Evolutionary conservation across 2,329 filamentous ascomycete species (phyloP).

Genomic region (Cytospora chrysosperma): DNA sequence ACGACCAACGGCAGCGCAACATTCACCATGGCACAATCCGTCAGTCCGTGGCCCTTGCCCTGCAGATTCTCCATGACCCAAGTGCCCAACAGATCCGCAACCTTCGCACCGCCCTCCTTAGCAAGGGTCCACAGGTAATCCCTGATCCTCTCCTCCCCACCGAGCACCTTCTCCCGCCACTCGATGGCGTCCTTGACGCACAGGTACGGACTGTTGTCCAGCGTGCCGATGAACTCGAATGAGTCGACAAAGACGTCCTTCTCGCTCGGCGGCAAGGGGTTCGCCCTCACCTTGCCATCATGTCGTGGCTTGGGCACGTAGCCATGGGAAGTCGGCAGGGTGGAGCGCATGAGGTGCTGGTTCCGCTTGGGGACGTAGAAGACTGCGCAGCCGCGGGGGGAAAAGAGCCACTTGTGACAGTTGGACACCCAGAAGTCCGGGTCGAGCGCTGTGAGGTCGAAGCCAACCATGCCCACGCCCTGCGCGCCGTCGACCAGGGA

Average conservation of each 20-base stretch:
- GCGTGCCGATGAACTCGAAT: conserved; percentile 76
- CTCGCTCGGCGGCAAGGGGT: conserved; percentile 42
- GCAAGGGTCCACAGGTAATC: conserved; percentile 64
- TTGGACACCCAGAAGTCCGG: conserved; percentile 88
- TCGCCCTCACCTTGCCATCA: conserved; percentile 31
- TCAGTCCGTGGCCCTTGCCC: conserved; percentile 48
- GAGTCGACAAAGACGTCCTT: conserved; percentile 64
- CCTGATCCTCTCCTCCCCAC: conserved; percentile 70
- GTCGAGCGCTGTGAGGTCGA: conserved; percentile 66
- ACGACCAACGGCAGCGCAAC: conserved; percentile 66
- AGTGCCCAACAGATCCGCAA: conserved; percentile 66
- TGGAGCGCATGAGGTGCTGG: conserved; percentile 71
- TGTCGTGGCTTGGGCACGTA: conserved; percentile 53
- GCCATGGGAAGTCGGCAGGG: conserved; percentile 78
- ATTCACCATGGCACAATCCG: conserved; percentile 69
- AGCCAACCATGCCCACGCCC: conserved; percentile 72
- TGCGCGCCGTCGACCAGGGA: conserved; percentile 85
- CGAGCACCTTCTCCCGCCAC: conserved; percentile 68
- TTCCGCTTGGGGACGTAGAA: conserved; percentile 77
- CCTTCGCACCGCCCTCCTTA: conserved; percentile 57
- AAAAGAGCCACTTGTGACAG: conserved; percentile 87
- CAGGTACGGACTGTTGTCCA: conserved; percentile 70
- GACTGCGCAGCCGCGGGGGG: conserved; percentile 76
- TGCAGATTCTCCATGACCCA: conserved; percentile 67
- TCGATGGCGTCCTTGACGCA: conserved; percentile 69